phyloP scores from a whole-genome alignment of 2,329 filamentous ascomycete genomes.

The Penicillium sclerotigenum region DNA sequence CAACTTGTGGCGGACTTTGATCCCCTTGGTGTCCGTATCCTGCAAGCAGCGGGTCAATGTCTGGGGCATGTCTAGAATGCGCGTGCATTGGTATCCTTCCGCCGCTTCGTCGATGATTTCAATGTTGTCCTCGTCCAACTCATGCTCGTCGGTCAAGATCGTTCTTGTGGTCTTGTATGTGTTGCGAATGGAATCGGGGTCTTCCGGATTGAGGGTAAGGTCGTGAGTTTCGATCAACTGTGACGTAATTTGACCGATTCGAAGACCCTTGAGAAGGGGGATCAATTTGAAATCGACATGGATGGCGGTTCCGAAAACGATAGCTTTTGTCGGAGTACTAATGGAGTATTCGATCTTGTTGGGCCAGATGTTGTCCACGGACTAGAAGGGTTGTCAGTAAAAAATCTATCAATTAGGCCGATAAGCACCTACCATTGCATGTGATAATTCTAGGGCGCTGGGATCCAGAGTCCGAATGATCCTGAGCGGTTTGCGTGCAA shows the following conservation, averaged over 20 bases:
- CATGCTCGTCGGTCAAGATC: conserved; percentile 65
- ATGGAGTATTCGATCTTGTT: conserved; percentile 98
- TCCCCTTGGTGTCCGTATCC: conserved; percentile 81
- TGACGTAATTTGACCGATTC: conserved; percentile 76
- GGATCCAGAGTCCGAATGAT: conserved; percentile 75
- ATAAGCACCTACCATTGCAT: conserved; percentile 66
- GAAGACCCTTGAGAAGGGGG: conserved; percentile 82
- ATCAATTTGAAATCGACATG: conserved; percentile 82
- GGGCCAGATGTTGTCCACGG: conserved; percentile 95
- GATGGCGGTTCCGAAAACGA: conserved; percentile 86
- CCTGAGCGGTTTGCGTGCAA: conserved; percentile 72
- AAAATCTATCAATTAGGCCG: neutral
- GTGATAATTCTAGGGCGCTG: conserved; percentile 71
- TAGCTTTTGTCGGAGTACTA: conserved; percentile 86
- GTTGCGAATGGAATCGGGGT: conserved; percentile 36
- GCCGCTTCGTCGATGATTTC: conserved; percentile 55
- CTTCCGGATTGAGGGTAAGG: conserved; percentile 54
- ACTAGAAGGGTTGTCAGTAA: conserved; percentile 38
- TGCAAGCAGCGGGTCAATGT: conserved; percentile 80
- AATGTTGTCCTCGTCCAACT: conserved; percentile 64
- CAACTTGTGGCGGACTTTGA: conserved; percentile 90
- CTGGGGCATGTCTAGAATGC: conserved; percentile 68
- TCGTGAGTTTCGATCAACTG: conserved; percentile 77
- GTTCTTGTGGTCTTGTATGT: conserved; percentile 63
- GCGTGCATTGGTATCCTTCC: conserved; percentile 60